phyloP scores from a whole-genome alignment of 345 rosid genomes.

The Geranium brycei region DNA sequence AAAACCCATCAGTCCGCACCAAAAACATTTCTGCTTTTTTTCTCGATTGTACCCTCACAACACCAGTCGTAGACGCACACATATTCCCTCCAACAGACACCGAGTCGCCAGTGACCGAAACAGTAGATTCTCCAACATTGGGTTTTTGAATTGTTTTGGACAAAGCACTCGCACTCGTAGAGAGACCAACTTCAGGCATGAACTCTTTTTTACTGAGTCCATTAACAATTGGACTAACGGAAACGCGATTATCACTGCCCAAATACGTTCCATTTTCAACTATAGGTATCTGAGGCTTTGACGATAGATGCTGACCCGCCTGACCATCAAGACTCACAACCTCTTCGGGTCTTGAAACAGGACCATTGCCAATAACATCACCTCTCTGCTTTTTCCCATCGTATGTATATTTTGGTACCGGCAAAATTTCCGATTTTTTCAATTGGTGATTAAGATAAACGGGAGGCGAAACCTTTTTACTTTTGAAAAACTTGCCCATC shows the following conservation, averaged over 20 bases:
- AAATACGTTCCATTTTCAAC: no score
- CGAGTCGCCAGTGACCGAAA: constrained; percentile 44
- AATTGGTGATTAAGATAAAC: constrained; percentile 29
- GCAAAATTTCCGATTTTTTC: constrained; percentile 24
- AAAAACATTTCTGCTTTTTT: constrained; percentile 95
- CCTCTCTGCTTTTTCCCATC: constrained; percentile 13
- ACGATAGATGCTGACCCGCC: no score
- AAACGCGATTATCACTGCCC: no score
- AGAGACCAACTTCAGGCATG: no score
- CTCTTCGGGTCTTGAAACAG: constrained; percentile 9
- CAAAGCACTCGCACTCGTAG: no score
- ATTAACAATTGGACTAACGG: no score
- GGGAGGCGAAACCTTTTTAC: constrained; percentile 43
- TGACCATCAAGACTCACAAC: no score
- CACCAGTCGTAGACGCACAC: constrained; percentile 98
- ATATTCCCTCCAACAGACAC: constrained; percentile 61
- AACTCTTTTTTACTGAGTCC: no score
- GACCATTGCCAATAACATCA: constrained; percentile 14
- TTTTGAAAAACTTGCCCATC: constrained; percentile 61
- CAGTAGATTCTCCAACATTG: constrained; percentile 21
- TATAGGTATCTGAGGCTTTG: no score
- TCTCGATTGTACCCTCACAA: constrained; percentile 91
- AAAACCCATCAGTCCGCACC: constrained; percentile 93
- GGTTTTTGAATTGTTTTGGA: constrained; percentile 11
- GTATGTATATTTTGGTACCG: constrained; percentile 25